A percentile compares a stretch with the other conserved stretches of the same genome.
Evolutionary conservation across 1,284 basidiomycete genomes (phyloP).

Genomic region (Rhodotorula mucilaginosa): DNA sequence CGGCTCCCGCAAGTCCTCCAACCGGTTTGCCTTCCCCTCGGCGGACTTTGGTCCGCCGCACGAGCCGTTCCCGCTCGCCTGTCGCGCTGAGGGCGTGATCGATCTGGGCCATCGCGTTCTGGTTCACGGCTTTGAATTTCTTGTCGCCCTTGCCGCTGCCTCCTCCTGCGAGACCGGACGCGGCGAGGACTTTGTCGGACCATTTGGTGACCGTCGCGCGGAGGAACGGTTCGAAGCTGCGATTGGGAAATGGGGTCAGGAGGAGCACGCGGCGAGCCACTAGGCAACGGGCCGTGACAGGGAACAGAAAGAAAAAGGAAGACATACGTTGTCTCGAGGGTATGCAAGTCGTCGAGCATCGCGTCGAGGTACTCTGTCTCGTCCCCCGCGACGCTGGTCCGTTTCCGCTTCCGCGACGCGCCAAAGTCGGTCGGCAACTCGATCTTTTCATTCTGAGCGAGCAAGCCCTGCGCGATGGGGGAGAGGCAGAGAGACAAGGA

Average conservation of each 20-base stretch:
- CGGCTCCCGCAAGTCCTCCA: slow-evolving; percentile 38
- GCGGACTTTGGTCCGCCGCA: slow-evolving; percentile 46
- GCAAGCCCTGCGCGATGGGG: slow-evolving; percentile 3
- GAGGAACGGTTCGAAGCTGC: slow-evolving; percentile 52
- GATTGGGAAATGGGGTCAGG: neutral
- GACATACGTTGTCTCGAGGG: slow-evolving; percentile 59
- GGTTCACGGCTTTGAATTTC: slow-evolving; percentile 62
- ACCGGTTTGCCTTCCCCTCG: slow-evolving; percentile 37
- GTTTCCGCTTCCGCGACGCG: slow-evolving; percentile 43
- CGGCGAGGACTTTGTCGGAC: slow-evolving; percentile 88
- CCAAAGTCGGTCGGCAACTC: slow-evolving; percentile 14
- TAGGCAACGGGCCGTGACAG: neutral
- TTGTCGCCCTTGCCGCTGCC: slow-evolving; percentile 44
- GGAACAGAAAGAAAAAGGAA: neutral
- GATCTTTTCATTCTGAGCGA: slow-evolving; percentile 14
- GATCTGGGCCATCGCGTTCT: slow-evolving; percentile 66
- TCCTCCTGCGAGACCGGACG: slow-evolving; percentile 56
- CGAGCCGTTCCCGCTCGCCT: slow-evolving; percentile 41
- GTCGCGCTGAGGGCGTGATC: slow-evolving; percentile 63
- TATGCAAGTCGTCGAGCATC: slow-evolving; percentile 53
- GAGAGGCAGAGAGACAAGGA: neutral
- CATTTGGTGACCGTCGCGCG: slow-evolving; percentile 80
- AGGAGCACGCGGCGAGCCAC: too few relatives aligned
- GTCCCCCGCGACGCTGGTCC: slow-evolving; percentile 39
- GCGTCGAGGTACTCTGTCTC: slow-evolving; percentile 43